These are phyloP conservation scores for Populus ilicifolia DNA, from an alignment of 345 rosid genomes.

Conservation along the genomic window DNA sequence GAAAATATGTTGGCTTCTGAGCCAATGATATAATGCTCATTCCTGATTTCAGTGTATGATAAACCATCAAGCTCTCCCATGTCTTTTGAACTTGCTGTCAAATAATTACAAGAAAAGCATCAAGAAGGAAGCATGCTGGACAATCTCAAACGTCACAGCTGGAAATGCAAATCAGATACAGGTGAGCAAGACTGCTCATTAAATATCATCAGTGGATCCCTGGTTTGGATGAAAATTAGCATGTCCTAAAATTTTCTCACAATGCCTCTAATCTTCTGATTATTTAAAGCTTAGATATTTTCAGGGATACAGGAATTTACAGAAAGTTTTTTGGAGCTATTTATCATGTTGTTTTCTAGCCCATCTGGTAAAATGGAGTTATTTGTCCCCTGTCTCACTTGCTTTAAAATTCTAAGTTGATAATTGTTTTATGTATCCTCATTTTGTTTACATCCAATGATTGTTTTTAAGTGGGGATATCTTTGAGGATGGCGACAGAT, in stretches of 20 bases:
- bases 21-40: neutral
- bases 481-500: neutral
- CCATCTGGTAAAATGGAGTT: neutral
- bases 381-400: slow-evolving; percentile 3
- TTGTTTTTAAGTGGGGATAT: neutral
- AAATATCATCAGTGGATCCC: neutral
- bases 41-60: slow-evolving; percentile 23
- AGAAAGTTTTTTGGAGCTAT: neutral
- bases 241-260: neutral
- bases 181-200: slow-evolving; percentile 5
- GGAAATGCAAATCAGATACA: slow-evolving; percentile 31
- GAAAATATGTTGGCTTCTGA: neutral
- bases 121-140: slow-evolving; percentile 36
- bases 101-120: slow-evolving; percentile 27
- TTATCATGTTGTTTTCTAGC: neutral
- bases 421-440: neutral
- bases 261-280: neutral
- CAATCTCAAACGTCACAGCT: slow-evolving; percentile 33
- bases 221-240: neutral
- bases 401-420: slow-evolving; percentile 8
- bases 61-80: slow-evolving; percentile 19
- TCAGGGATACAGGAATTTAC: neutral
- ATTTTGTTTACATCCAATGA: neutral
- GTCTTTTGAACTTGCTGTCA: slow-evolving; percentile 22
- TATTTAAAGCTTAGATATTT: neutral